Evolutionary conservation across 129 eudicot species (phyloP).

Genomic region (Calendula officinalis): DNA sequence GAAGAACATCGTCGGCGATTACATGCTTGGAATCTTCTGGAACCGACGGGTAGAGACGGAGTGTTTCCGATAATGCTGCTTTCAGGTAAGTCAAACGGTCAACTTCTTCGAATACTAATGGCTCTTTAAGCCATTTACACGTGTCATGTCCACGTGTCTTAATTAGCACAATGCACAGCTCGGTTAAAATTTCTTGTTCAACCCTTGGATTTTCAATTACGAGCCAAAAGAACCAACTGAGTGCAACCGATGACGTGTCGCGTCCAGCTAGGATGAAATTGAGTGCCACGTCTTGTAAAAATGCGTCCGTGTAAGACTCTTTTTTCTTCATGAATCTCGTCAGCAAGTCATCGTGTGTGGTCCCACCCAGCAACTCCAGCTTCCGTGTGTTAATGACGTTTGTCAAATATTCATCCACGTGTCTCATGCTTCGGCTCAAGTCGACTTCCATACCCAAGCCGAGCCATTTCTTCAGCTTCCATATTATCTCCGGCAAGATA

Average conservation of each 20-base stretch:
- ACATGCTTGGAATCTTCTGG: constrained; percentile 65
- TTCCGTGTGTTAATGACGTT: constrained; percentile 47
- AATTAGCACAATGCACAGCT: constrained; percentile 35
- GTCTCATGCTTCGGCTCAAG: constrained; percentile 45
- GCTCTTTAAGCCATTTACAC: constrained; percentile 45
- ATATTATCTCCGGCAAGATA: constrained; percentile 44
- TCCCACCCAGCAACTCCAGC: constrained; percentile 41
- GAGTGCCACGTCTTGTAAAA: constrained; percentile 54
- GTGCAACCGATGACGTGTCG: constrained; percentile 66
- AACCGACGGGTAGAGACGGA: constrained; percentile 59
- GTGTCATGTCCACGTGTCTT: constrained; percentile 51
- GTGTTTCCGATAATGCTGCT: constrained; percentile 60
- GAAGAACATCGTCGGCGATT: constrained; percentile 44
- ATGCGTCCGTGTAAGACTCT: constrained; percentile 45
- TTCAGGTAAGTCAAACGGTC: constrained; percentile 50
- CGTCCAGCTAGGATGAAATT: constrained; percentile 74
- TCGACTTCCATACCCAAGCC: constrained; percentile 54
- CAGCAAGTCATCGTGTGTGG: constrained; percentile 48
- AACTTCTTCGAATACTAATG: constrained; percentile 53
- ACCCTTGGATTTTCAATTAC: constrained; percentile 40
- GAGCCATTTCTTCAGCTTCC: constrained; percentile 50
- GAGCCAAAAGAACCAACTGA: constrained; percentile 70
- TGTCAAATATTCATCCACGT: constrained; percentile 54
- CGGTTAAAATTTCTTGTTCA: constrained; percentile 45
- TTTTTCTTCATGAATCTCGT: constrained; percentile 62